Evolutionary conservation across 2,329 filamentous ascomycete genomes (phyloP).

Genomic region (Colletotrichum cuscutae): DNA sequence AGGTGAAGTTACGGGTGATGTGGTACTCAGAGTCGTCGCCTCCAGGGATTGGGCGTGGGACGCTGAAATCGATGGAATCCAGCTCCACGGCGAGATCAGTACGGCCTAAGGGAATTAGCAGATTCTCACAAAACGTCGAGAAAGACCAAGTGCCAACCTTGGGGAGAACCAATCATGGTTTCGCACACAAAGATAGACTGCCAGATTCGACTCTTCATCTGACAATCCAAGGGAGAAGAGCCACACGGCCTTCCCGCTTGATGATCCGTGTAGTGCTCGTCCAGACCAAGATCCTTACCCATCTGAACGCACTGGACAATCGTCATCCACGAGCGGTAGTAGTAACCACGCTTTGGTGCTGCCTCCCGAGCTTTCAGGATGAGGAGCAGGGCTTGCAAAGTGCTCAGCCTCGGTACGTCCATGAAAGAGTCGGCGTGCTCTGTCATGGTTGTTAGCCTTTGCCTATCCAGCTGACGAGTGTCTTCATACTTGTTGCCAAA

Average conservation of each 20-base stretch:
- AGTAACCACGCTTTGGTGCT: slow-evolving; percentile 93
- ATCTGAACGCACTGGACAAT: slow-evolving; percentile 92
- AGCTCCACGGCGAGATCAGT: slow-evolving; percentile 81
- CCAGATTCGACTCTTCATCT: slow-evolving; percentile 89
- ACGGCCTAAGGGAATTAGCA: slow-evolving; percentile 64
- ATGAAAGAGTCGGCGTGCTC: slow-evolving; percentile 94
- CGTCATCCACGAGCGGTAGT: slow-evolving; percentile 97
- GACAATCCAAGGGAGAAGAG: slow-evolving; percentile 77
- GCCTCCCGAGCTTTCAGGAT: slow-evolving; percentile 91
- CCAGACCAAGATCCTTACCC: slow-evolving; percentile 89
- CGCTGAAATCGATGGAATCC: slow-evolving; percentile 79
- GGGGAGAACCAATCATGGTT: slow-evolving; percentile 91
- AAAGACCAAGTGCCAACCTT: slow-evolving; percentile 68
- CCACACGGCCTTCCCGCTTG: slow-evolving; percentile 77
- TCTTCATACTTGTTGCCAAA: slow-evolving; percentile 77
- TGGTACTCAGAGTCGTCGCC: slow-evolving; percentile 80
- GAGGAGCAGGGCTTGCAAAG: slow-evolving; percentile 88
- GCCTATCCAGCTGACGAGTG: background rate
- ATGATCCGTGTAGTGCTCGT: slow-evolving; percentile 87
- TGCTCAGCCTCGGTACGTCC: slow-evolving; percentile 90
- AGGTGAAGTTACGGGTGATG: slow-evolving; percentile 85
- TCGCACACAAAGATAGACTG: slow-evolving; percentile 88
- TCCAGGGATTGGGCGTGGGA: slow-evolving; percentile 71
- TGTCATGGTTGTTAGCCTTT: slow-evolving; percentile 46
- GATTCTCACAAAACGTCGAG: background rate